These are phyloP conservation scores for Mucor saturninus DNA, from an alignment of 371 early-diverging fungal species.

Conservation along the genomic window DNA sequence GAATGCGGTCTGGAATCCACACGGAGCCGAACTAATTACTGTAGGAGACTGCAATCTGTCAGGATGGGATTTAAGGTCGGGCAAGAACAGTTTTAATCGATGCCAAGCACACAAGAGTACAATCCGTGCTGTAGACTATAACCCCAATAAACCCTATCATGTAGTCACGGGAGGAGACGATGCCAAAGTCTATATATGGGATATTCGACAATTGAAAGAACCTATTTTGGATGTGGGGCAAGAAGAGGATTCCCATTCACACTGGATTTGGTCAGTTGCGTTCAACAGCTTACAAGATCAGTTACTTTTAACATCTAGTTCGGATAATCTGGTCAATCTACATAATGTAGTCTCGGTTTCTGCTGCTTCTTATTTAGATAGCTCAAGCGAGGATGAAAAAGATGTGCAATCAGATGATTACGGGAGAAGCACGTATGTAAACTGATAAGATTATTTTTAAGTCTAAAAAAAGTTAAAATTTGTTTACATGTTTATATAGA, in stretches of 20 bases:
- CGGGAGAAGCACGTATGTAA: conserved; percentile 11
- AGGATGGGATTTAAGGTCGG: conserved; percentile 75
- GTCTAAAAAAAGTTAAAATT: neutral
- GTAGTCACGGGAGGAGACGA: conserved; percentile 88
- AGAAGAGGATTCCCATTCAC: conserved; percentile 66
- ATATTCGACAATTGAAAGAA: conserved; percentile 60
- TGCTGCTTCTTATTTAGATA: conserved; percentile 65
- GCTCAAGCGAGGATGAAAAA: conserved; percentile 37
- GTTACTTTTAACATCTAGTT: conserved; percentile 80
- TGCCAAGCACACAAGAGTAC: conserved; percentile 67
- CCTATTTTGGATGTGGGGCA: conserved; percentile 63
- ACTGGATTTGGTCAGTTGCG: conserved; percentile 87
- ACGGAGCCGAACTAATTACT: conserved; percentile 61
- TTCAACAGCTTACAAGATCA: conserved; percentile 92
- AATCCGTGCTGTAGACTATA: conserved; percentile 81
- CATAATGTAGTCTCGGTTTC: conserved; percentile 84
- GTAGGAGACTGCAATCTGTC: conserved; percentile 61
- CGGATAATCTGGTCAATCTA: conserved; percentile 86
- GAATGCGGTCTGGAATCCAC: conserved; percentile 79
- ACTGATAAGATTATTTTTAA: neutral
- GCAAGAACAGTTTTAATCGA: conserved; percentile 48
- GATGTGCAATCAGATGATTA: conserved; percentile 8
- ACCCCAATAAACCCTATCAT: conserved; percentile 83
- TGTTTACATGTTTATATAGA: conserved; percentile 11
- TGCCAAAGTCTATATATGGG: conserved; percentile 85